Conservation (phyloP, 352 stramenopile species). For the Phytophthora cajani region DNA sequence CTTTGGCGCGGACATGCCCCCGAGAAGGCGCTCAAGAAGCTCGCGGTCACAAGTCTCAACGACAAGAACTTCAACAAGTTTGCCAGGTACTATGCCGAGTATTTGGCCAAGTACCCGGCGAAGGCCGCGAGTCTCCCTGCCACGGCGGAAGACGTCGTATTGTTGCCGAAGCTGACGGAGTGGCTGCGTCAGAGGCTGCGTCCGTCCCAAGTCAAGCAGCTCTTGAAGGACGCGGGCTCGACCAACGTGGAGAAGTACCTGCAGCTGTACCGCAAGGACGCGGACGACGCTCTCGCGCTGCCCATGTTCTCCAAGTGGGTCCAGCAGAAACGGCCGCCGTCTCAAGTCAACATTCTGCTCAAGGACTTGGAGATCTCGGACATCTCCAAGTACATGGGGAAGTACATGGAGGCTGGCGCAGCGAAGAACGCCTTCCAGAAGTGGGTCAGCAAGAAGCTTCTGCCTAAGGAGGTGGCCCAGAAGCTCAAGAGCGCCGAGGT, state of each 20-base stretch:
- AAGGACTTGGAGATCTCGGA: conserved; percentile 13
- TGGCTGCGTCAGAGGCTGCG: conserved; percentile 6
- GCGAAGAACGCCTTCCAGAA: conserved; percentile 3
- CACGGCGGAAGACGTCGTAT: conserved; percentile 19
- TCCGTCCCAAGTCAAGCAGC: conserved; percentile 6
- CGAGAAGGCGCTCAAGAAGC: conserved; percentile 15
- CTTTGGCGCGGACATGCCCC: conserved; percentile 8
- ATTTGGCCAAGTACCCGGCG: conserved; percentile 9
- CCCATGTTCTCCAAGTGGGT: conserved; percentile 10
- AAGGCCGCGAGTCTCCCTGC: conserved; percentile 1
- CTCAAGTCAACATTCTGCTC: conserved; percentile 15
- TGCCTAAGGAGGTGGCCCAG: not conserved
- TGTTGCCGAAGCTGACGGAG: conserved; percentile 15
- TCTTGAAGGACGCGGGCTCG: conserved; percentile 8
- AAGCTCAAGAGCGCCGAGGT: conserved; percentile 14
- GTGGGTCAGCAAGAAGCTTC: conserved; percentile 8
- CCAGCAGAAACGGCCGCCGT: conserved; percentile 3
- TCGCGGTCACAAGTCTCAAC: conserved; percentile 9
- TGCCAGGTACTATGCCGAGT: conserved; percentile 18
- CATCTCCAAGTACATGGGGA: conserved; percentile 5
- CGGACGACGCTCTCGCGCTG: conserved; percentile 11
- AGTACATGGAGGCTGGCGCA: conserved; percentile 19
- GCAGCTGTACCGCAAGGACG: conserved; percentile 14
- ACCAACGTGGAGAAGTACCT: conserved; percentile 16
- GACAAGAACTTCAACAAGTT: conserved; percentile 20